Conservation (phyloP, 2,329 filamentous ascomycete genomes). For the Pseudonectria buxi region DNA sequence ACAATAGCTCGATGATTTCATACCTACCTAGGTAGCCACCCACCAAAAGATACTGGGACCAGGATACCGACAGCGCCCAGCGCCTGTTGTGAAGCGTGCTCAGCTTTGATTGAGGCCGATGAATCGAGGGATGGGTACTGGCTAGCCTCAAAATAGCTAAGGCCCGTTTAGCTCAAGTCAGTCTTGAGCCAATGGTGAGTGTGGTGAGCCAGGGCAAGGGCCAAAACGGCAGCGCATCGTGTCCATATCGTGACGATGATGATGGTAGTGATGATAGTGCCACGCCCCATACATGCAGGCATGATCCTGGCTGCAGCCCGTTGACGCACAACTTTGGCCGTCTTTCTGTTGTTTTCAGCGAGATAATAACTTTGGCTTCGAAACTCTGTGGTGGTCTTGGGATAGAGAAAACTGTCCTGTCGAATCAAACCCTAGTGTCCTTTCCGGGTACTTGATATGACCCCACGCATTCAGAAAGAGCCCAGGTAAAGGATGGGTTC, state of each 20-base stretch:
- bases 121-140: no score
- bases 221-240: constrained; percentile 1
- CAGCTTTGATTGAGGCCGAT: not conserved
- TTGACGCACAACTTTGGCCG: constrained; percentile 6
- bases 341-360: constrained; percentile 16
- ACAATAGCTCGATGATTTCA: constrained; percentile 24
- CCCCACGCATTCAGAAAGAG: no score
- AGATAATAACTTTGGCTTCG: constrained; percentile 10
- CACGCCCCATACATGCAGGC: constrained; percentile 17
- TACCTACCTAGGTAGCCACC: constrained; percentile 21
- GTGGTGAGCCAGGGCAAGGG: not conserved
- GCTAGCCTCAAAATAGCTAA: no score
- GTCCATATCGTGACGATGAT: constrained; percentile 4
- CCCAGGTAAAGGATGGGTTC: no score
- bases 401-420: constrained; percentile 6
- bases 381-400: constrained; percentile 12
- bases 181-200: constrained; percentile 5
- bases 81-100: constrained; percentile 8
- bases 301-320: constrained; percentile 12
- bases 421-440: constrained; percentile 7
- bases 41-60: no score
- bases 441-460: not conserved
- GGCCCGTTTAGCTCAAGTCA: not conserved
- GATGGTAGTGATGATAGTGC: constrained; percentile 10
- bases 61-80: constrained; percentile 20